These are phyloP conservation scores for Wallemia ichthyophaga DNA, from an alignment of 1,284 basidiomycete species.

Conservation along the genomic window DNA sequence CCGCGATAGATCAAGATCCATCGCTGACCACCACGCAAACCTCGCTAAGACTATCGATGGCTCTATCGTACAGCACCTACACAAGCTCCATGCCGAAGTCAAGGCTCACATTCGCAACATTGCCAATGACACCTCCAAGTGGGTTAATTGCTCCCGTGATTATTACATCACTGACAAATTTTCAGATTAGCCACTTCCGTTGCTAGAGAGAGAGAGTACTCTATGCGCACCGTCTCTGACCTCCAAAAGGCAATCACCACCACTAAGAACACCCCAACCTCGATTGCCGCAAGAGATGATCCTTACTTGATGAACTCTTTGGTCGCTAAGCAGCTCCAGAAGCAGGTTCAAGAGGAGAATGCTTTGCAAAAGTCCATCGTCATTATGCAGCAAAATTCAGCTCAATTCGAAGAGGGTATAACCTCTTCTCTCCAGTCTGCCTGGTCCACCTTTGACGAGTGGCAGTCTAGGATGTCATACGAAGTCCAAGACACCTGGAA, in stretches of 20 bases:
- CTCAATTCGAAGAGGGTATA: slow-evolving; percentile 89
- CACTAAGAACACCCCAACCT: slow-evolving; percentile 86
- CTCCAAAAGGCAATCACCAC: slow-evolving; percentile 60
- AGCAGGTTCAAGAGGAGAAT: slow-evolving; percentile 90
- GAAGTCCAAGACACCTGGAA: slow-evolving; percentile 57
- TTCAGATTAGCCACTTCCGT: slow-evolving; percentile 80
- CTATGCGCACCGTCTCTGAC: slow-evolving; percentile 59
- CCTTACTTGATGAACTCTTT: slow-evolving; percentile 51
- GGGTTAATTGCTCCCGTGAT: background rate
- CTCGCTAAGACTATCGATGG: slow-evolving; percentile 85
- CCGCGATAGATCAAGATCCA: slow-evolving; percentile 70
- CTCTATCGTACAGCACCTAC: slow-evolving; percentile 88
- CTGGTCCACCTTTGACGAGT: slow-evolving; percentile 92
- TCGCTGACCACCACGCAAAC: slow-evolving; percentile 90
- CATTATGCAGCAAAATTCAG: slow-evolving; percentile 94
- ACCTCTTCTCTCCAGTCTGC: slow-evolving; percentile 83
- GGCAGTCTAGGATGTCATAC: slow-evolving; percentile 60
- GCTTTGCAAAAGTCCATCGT: slow-evolving; percentile 93
- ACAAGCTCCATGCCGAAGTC: slow-evolving; percentile 76
- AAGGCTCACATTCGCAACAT: slow-evolving; percentile 73
- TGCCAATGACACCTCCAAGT: slow-evolving; percentile 16
- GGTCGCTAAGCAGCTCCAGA: slow-evolving; percentile 63
- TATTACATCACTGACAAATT: slow-evolving; percentile 19
- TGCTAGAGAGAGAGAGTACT: slow-evolving; percentile 75
- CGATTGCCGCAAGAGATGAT: slow-evolving; percentile 49